Evolutionary conservation across 2,329 filamentous ascomycete species (phyloP).

Genomic region (Xylaria sp.): DNA sequence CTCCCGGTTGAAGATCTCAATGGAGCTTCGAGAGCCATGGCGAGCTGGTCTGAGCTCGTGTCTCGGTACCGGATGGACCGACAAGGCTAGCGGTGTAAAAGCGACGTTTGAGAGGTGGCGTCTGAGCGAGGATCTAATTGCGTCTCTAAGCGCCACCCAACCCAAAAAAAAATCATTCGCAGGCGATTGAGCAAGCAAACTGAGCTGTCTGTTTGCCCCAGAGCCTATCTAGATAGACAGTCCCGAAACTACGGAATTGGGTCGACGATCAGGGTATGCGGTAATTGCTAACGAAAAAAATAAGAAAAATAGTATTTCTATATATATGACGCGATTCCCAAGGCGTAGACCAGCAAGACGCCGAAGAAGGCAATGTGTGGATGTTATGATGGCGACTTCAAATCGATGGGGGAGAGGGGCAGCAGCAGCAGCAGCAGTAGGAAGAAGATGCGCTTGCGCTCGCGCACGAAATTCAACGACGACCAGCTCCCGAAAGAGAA

Average conservation of each 20-base stretch:
- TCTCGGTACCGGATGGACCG: constrained; percentile 38
- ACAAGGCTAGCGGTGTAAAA: constrained; percentile 28
- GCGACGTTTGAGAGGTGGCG: constrained; percentile 32
- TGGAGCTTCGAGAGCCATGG: constrained; percentile 72
- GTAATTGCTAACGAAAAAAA: constrained; percentile 6
- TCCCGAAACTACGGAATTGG: constrained; percentile 31
- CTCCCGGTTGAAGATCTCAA: constrained; percentile 71
- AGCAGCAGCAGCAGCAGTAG: constrained; percentile 33
- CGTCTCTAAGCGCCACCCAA: constrained; percentile 39
- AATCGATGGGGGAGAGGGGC: constrained; percentile 43
- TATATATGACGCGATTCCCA: constrained; percentile 3
- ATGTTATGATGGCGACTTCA: constrained; percentile 25
- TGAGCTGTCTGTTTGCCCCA: constrained; percentile 37
- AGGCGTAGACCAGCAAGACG: constrained; percentile 38
- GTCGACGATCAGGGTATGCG: constrained; percentile 12
- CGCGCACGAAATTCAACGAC: constrained; percentile 38
- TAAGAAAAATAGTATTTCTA: not conserved
- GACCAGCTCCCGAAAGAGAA: constrained; percentile 29
- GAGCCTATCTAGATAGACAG: constrained; percentile 4
- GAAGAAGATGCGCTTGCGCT: constrained; percentile 40
- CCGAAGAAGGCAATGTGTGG: constrained; percentile 32
- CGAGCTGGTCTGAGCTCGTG: constrained; percentile 37
- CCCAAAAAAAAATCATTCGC: constrained; percentile 27
- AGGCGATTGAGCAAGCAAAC: constrained; percentile 28
- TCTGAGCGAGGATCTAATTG: constrained; percentile 37